Conservation (phyloP, 2,329 filamentous ascomycete genomes). For the Passalora sequoiae region DNA sequence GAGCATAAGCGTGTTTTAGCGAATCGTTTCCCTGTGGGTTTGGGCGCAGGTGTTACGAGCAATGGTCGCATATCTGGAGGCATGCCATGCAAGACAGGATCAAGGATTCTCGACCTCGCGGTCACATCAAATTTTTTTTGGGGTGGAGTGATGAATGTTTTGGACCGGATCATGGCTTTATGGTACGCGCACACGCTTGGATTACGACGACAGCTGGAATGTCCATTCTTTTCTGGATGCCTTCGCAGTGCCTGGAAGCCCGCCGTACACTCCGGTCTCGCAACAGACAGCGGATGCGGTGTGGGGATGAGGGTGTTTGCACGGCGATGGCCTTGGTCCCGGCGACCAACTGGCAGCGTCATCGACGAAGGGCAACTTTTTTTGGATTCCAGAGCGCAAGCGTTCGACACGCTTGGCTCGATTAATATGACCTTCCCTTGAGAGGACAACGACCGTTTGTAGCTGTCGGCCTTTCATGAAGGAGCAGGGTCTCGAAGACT, state of each 20-base stretch:
- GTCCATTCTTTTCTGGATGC: slow-evolving; percentile 13
- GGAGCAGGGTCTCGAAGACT: background rate
- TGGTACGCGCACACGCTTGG: slow-evolving; percentile 1
- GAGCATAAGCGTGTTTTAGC: slow-evolving; percentile 18
- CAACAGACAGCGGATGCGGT: slow-evolving; percentile 22
- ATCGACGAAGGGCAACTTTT: slow-evolving; percentile 18
- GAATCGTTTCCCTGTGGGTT: slow-evolving; percentile 5
- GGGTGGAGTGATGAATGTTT: slow-evolving; percentile 9
- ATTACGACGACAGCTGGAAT: slow-evolving; percentile 13
- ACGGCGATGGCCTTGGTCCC: slow-evolving; percentile 15
- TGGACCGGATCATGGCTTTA: slow-evolving; percentile 5
- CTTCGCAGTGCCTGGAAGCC: slow-evolving; percentile 20
- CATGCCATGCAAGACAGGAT: slow-evolving; percentile 11
- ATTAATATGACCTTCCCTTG: slow-evolving; percentile 24
- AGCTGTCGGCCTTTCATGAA: background rate
- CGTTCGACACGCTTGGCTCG: slow-evolving; percentile 20
- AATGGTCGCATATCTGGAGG: slow-evolving; percentile 8
- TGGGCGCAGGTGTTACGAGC: too few species aligned
- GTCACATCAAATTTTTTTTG: slow-evolving; percentile 13
- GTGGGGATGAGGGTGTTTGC: slow-evolving; percentile 21
- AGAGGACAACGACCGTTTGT: too few species aligned
- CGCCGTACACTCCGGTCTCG: slow-evolving; percentile 23
- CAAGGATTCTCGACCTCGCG: slow-evolving; percentile 14
- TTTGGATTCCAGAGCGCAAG: slow-evolving; percentile 11
- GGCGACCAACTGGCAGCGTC: slow-evolving; percentile 15